Conservation (phyloP, 768 basidiomycete species). For the Rhizopogon rudus region DNA sequence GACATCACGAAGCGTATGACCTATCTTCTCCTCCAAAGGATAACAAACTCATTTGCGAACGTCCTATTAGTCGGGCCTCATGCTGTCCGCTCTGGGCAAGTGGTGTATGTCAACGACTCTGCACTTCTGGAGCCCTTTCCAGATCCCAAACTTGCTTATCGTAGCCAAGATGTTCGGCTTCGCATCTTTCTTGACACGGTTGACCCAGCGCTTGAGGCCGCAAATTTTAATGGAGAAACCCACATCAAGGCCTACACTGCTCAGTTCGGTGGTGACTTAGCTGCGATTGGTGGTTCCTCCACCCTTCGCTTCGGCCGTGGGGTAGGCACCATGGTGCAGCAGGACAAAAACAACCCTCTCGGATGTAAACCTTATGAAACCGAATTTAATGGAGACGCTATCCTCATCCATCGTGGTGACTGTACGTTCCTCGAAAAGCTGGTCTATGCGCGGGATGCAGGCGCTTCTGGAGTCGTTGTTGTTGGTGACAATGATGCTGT, state of each 20-base stretch:
- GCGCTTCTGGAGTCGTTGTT: conserved; percentile 76
- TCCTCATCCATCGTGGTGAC: conserved; percentile 69
- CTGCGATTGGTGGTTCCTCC: conserved; percentile 17
- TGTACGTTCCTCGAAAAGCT: conserved; percentile 92
- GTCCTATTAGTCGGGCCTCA: conserved; percentile 68
- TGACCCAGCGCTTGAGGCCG: conserved; percentile 40
- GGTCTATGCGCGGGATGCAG: conserved; percentile 56
- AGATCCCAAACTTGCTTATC: conserved; percentile 14
- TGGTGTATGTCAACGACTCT: conserved; percentile 76
- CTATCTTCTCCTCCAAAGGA: background rate
- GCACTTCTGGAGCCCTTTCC: conserved; percentile 34
- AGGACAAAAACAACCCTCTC: conserved; percentile 44
- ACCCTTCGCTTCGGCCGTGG: conserved; percentile 42
- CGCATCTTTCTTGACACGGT: conserved; percentile 52
- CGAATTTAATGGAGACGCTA: conserved; percentile 42
- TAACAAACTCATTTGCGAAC: conserved; percentile 4
- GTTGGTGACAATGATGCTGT: conserved; percentile 54
- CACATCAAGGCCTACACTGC: conserved; percentile 59
- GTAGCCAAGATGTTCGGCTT: conserved; percentile 43
- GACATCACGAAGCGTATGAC: conserved; percentile 76
- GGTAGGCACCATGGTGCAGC: conserved; percentile 52
- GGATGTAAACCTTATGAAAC: conserved; percentile 59
- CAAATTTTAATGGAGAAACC: conserved; percentile 38
- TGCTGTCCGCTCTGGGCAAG: conserved; percentile 71
- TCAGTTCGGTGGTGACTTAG: conserved; percentile 65